phyloP scores from a whole-genome alignment of 2,329 filamentous ascomycete genomes.

The Colletotrichum scovillei region DNA sequence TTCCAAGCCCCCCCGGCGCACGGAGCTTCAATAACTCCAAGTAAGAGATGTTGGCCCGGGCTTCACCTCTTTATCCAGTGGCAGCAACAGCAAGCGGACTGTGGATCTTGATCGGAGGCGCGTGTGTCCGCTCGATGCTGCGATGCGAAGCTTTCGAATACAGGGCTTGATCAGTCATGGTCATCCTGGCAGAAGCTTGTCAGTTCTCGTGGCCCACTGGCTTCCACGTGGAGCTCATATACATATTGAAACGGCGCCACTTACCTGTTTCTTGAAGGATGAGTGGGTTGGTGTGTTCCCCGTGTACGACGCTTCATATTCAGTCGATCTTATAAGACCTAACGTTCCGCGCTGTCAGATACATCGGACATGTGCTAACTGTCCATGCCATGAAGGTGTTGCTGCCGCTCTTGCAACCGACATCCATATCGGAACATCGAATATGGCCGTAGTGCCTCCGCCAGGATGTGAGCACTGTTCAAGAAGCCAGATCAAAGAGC shows the following conservation, averaged over 20 bases:
- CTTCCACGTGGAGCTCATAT: background rate
- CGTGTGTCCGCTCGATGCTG: background rate
- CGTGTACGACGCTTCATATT: background rate
- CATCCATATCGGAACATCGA: constrained; percentile 10
- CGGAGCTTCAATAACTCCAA: background rate
- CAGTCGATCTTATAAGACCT: constrained; percentile 1
- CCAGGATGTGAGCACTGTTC: constrained; percentile 20
- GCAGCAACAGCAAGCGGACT: background rate
- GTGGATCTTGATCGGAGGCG: constrained; percentile 2
- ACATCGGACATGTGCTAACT: background rate
- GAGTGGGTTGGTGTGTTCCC: background rate
- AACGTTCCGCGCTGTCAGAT: background rate
- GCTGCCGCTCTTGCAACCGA: constrained; percentile 5
- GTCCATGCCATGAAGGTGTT: background rate
- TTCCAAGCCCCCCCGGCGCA: background rate
- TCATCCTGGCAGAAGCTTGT: background rate
- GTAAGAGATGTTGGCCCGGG: background rate
- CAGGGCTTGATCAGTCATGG: background rate
- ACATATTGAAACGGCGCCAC: constrained; percentile 19
- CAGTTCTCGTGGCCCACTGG: background rate
- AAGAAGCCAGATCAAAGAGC: constrained; percentile 4
- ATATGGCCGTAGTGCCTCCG: constrained; percentile 29
- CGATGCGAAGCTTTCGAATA: background rate
- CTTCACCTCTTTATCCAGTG: background rate
- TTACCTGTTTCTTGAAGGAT: background rate